Evolutionary conservation across 78 protist species (phyloP), one percentile per base, ranked within the genome.

Genomic region (Dictyostelium purpureum): DNA sequence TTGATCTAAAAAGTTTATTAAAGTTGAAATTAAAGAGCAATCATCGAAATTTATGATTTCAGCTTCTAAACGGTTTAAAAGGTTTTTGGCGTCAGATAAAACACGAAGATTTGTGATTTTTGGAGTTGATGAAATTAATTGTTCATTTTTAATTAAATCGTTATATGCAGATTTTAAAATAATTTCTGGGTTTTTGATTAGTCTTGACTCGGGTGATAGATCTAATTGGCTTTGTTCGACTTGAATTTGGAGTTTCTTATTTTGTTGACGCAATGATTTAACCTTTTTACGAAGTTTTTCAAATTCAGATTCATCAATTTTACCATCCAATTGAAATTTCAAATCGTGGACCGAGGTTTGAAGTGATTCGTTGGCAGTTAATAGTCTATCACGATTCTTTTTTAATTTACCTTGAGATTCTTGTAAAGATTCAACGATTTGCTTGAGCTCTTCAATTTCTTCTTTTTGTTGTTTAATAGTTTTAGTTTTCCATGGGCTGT

Each of bases 71-170:
- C 56, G 52, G 10, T n/a, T 21, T 6, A 85, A 31, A 4, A 85
- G 7, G 0, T 38, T 35, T 40, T 65, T 75, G 0, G 92, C 92
- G 59, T 85, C 92, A 4, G 67, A 61, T 5, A 85, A 6, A 2
- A 85, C 76, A 49, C 78, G 70, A 11, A 85, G 61, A 61, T 59
- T 73, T 24, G 92, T 51, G 18, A 85, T 61, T 45, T 52, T 70
- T 56, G 92, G 92, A 28, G 82, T 85, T 24, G 74, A 24, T 5
- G 59, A 57, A 1, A 85, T 33, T 18, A 85, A n/a, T 51, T 85
- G 82, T 47, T 85, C 92, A 31, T 85, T 85, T 74, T n/a, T 59
- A 16, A 85, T 59, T 42, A 85, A 14, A 31, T 85, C 92, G 16
- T 85, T 73, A 52, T 71, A 85, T 0, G 92, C 92, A 1, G 92